Percentiles rank a stretch among this genome's conserved stretches.
These are phyloP conservation scores for Brassica rapa DNA, from an alignment of 345 rosid species.

Conservation along the genomic window DNA sequence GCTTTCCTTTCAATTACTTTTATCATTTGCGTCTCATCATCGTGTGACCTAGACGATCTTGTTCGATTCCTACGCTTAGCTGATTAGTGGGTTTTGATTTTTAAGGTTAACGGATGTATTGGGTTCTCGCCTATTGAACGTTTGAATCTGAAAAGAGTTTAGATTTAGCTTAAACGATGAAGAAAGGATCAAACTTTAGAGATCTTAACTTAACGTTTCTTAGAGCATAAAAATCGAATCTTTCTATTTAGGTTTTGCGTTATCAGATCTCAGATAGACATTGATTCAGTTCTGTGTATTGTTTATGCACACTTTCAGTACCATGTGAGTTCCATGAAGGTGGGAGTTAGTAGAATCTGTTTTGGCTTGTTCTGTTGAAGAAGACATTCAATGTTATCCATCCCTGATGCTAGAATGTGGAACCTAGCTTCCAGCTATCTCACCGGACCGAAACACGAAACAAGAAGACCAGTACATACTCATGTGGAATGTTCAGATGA, in stretches of 20 bases:
- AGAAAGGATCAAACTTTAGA: background rate
- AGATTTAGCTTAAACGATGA: background rate
- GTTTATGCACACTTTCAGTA: slow-evolving; percentile 6
- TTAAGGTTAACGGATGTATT: background rate
- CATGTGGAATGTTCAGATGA: slow-evolving; percentile 73
- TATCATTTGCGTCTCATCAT: background rate
- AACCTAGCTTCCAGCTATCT: slow-evolving; percentile 55
- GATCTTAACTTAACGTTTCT: background rate
- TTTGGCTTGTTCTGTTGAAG: background rate
- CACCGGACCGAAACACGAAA: slow-evolving; percentile 46
- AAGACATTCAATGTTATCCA: slow-evolving; percentile 27
- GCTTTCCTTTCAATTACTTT: background rate
- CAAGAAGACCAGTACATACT: slow-evolving; percentile 38
- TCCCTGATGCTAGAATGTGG: slow-evolving; percentile 55
- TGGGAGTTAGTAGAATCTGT: background rate
- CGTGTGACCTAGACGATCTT: background rate
- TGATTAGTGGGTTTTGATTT: background rate
- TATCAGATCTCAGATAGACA: background rate
- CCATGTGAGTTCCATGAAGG: slow-evolving; percentile 8
- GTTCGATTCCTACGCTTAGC: background rate
- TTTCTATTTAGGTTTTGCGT: background rate
- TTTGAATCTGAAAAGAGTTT: background rate
- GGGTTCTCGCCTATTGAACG: background rate
- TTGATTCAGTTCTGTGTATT: background rate
- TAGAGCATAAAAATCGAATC: slow-evolving; percentile 4